A percentile compares a stretch with the other conserved stretches of the same genome.
Evolutionary conservation across 306 rosid genomes (phyloP).

Genomic region (Castanopsis chinensis): DNA sequence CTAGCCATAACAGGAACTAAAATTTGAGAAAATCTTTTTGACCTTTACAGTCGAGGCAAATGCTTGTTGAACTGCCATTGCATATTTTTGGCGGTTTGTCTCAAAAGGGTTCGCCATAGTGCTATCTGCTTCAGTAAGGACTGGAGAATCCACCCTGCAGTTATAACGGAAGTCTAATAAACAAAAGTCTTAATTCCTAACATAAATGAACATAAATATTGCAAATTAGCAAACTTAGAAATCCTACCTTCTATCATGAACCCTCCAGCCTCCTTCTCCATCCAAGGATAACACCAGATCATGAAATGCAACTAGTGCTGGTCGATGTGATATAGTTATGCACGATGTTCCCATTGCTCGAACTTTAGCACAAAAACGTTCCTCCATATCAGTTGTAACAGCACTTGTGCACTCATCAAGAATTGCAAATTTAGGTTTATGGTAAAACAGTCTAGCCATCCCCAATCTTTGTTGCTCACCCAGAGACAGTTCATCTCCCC

Average conservation of each 20-base stretch:
- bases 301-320: conserved; percentile 96
- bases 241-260: conserved; percentile 70
- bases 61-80: conserved; percentile 87
- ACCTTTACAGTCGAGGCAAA: conserved; percentile 68
- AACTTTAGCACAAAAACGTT: conserved; percentile 95
- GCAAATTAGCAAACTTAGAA: conserved; percentile 15
- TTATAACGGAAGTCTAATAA: conserved; percentile 30
- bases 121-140: conserved; percentile 39
- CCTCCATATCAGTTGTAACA: conserved; percentile 99
- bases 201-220: conserved; percentile 1
- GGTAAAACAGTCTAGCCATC: conserved; percentile 98
- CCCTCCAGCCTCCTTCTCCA: conserved; percentile 99
- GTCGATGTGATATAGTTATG: conserved; percentile 99
- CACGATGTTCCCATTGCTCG: conserved; percentile 99
- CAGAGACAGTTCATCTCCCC: conserved; percentile 98
- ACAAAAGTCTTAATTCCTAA: conserved; percentile 22
- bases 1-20: conserved; percentile 5
- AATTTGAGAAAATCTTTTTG: conserved; percentile 16
- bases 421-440: conserved; percentile 97
- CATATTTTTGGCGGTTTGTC: conserved; percentile 75
- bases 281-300: conserved; percentile 93
- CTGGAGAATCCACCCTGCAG: conserved; percentile 72
- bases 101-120: conserved; percentile 47
- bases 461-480: conserved; percentile 99
- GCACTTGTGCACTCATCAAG: conserved; percentile 99